Conservation (phyloP, 768 basidiomycete species). For the Lyophyllum shimeji region DNA sequence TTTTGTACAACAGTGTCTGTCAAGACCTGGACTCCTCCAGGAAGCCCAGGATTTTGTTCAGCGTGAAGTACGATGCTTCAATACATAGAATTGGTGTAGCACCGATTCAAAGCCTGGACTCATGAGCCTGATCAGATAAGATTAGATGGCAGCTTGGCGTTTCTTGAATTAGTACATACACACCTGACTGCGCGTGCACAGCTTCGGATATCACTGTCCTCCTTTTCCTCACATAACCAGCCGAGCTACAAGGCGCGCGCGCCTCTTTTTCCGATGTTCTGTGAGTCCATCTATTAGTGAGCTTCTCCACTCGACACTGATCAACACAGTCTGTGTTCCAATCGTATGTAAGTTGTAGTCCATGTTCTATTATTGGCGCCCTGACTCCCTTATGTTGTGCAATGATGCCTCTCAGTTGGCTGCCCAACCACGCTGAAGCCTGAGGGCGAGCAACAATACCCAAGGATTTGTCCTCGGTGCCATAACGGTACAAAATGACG, state of each 20-base stretch:
- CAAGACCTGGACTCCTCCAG: too few relatives aligned
- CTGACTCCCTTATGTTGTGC: background rate
- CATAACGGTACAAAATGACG: slow-evolving; percentile 58
- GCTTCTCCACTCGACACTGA: background rate
- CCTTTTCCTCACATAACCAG: background rate
- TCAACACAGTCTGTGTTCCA: slow-evolving; percentile 47
- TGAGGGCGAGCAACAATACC: slow-evolving; percentile 44
- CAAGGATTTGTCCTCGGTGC: slow-evolving; percentile 68
- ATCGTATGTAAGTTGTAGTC: slow-evolving; percentile 41
- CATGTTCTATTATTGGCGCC: background rate
- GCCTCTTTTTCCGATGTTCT: slow-evolving; percentile 18
- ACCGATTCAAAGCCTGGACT: too few relatives aligned
- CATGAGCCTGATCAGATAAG: background rate
- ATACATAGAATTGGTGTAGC: too few relatives aligned
- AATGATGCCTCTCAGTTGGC: slow-evolving; percentile 48
- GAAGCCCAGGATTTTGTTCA: too few relatives aligned
- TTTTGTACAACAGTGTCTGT: too few relatives aligned
- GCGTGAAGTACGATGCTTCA: too few relatives aligned
- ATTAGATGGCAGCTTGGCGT: background rate
- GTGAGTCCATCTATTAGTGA: slow-evolving; percentile 15
- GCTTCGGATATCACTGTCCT: background rate
- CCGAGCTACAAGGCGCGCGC: background rate
- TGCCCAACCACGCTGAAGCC: slow-evolving; percentile 61
- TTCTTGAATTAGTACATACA: background rate
- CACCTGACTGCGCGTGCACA: background rate